phyloP scores from a whole-genome alignment of 2,329 filamentous ascomycete species.

The Fusarium virguliforme region DNA sequence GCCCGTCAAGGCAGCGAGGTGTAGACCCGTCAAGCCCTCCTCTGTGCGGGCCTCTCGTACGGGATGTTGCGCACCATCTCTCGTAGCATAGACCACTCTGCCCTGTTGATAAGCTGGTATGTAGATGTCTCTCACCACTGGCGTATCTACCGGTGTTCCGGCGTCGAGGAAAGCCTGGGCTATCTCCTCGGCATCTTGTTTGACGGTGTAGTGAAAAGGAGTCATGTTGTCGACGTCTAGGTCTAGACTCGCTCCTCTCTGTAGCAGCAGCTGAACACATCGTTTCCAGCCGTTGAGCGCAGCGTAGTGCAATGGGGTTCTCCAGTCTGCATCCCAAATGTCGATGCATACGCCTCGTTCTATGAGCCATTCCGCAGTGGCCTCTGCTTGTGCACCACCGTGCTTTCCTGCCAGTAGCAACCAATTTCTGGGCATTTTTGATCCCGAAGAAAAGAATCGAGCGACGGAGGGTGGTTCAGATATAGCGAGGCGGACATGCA shows the following conservation, averaged over 20 bases:
- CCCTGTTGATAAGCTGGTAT: neutral
- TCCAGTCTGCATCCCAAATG: constrained; percentile 8
- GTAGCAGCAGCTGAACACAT: constrained; percentile 15
- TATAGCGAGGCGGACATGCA: constrained; percentile 19
- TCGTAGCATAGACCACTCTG: neutral
- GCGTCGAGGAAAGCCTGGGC: constrained; percentile 8
- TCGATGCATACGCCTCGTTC: constrained; percentile 14
- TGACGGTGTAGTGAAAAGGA: constrained; percentile 18
- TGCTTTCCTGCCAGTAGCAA: constrained; percentile 15
- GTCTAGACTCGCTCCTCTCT: constrained; percentile 5
- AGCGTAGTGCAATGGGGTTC: constrained; percentile 13
- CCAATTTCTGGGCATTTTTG: constrained; percentile 17
- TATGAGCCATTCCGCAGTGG: constrained; percentile 16
- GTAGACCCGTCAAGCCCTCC: constrained; percentile 9
- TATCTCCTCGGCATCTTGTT: constrained; percentile 4
- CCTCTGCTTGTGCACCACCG: constrained; percentile 1
- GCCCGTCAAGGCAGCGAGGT: constrained; percentile 12
- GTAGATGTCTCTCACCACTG: constrained; percentile 8
- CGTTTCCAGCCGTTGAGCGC: constrained; percentile 10
- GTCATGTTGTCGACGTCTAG: constrained; percentile 14
- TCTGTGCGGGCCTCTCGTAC: neutral
- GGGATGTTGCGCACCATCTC: neutral
- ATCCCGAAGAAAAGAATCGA: constrained; percentile 20
- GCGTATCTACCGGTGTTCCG: constrained; percentile 8
- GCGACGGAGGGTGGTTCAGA: neutral